phyloP scores from a whole-genome alignment of 2,329 filamentous ascomycete species.

The Didymella segeticola region DNA sequence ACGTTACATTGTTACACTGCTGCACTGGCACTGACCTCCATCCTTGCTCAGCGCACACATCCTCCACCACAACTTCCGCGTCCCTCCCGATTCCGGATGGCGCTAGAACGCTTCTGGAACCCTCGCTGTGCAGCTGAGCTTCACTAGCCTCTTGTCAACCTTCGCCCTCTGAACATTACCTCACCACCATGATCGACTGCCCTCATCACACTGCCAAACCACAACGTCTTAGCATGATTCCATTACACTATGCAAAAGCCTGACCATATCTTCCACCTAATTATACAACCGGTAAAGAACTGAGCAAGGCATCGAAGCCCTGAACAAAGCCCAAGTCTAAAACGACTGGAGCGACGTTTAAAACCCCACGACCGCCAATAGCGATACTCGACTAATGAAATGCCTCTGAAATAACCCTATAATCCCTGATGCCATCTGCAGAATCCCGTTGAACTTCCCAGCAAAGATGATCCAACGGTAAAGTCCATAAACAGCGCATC shows the following conservation, averaged over 20 bases:
- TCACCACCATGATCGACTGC: background rate
- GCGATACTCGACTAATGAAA: conserved; percentile 5
- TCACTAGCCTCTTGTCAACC: background rate
- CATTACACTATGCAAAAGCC: conserved; percentile 6
- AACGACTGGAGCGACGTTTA: background rate
- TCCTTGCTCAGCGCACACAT: too few relatives aligned
- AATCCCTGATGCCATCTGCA: background rate
- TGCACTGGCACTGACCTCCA: background rate
- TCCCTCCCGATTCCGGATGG: background rate
- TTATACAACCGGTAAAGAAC: background rate
- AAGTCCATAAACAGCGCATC: background rate
- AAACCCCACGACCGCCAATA: background rate
- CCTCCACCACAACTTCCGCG: too few relatives aligned
- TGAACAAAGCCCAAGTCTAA: background rate
- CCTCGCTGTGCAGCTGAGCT: conserved; percentile 10
- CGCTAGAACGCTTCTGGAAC: conserved; percentile 22
- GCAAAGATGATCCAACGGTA: background rate
- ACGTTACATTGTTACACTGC: background rate
- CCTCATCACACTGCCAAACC: background rate
- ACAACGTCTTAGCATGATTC: background rate
- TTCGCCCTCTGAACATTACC: background rate
- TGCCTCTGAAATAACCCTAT: background rate
- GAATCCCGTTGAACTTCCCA: conserved; percentile 2
- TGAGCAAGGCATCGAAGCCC: background rate
- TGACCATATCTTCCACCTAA: background rate